A percentile compares a stretch with the other conserved stretches of the same genome.
Evolutionary conservation across 106 monocot genomes (phyloP).

Genomic region (Dendrobium huoshanense): DNA sequence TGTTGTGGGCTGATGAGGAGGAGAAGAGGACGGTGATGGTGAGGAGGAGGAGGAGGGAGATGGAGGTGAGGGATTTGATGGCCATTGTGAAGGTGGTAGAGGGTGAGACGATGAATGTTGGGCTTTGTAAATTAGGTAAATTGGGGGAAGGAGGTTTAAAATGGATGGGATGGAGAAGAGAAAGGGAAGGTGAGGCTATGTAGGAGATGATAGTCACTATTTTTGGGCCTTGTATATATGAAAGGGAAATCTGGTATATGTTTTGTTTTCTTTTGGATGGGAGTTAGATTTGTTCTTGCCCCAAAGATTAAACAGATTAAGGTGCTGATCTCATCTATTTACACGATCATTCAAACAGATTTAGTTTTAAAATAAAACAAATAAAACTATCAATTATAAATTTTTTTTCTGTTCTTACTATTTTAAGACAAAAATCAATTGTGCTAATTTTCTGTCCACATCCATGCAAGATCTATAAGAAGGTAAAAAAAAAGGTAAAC

Average conservation of each 20-base stretch:
- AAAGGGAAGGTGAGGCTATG: neutral
- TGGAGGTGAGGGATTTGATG: neutral
- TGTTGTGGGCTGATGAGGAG: constrained; percentile 26
- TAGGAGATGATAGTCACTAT: neutral
- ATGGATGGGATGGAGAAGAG: neutral
- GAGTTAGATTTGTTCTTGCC: too few species aligned
- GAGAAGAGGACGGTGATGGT: constrained; percentile 11
- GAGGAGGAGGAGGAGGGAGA: constrained; percentile 17
- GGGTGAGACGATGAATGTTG: neutral
- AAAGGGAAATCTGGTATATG: neutral
- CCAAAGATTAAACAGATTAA: too few species aligned
- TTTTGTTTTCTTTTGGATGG: neutral
- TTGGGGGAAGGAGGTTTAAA: neutral
- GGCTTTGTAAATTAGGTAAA: neutral
- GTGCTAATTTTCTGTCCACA: too few species aligned
- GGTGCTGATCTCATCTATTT: too few species aligned
- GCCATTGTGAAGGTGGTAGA: constrained; percentile 13
- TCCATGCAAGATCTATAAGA: too few species aligned
- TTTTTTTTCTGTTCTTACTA: too few species aligned
- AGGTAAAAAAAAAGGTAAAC: too few species aligned
- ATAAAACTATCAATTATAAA: too few species aligned
- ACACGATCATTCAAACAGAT: too few species aligned
- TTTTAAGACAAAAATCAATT: too few species aligned
- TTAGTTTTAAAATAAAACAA: too few species aligned
- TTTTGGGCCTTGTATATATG: neutral